These are phyloP conservation scores for Metarhizium robertsii DNA, from an alignment of 2,329 filamentous ascomycete species.

Conservation along the genomic window DNA sequence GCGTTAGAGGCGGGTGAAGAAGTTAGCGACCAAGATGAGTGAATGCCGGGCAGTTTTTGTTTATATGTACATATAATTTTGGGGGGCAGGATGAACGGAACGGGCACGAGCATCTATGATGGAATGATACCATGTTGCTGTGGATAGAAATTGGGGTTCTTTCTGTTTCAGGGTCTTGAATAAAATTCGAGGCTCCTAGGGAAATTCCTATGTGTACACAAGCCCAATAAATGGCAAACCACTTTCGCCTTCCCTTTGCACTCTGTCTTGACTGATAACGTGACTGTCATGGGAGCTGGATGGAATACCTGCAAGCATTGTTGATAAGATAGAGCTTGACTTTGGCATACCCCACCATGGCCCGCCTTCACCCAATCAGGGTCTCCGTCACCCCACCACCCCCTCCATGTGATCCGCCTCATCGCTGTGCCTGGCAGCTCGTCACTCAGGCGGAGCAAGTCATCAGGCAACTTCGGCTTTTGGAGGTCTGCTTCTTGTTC, in stretches of 20 bases:
- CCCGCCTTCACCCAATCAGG: background rate
- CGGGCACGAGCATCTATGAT: background rate
- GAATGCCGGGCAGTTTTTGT: background rate
- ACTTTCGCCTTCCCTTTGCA: too few relatives aligned
- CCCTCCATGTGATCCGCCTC: constrained; percentile 21
- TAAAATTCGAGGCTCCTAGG: too few relatives aligned
- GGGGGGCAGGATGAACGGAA: background rate
- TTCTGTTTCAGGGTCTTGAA: background rate
- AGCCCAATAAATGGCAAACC: too few relatives aligned
- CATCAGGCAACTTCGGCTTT: constrained; percentile 5
- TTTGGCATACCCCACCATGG: background rate
- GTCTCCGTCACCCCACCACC: constrained; percentile 6
- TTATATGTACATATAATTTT: background rate
- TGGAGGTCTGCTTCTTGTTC: background rate
- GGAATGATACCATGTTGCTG: background rate
- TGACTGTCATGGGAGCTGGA: background rate
- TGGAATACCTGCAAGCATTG: background rate
- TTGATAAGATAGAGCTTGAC: background rate
- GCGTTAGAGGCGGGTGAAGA: constrained; percentile 42
- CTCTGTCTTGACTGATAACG: background rate
- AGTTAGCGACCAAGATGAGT: constrained; percentile 31
- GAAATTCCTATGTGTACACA: too few relatives aligned
- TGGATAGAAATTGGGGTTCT: background rate
- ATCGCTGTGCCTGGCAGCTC: constrained; percentile 8
- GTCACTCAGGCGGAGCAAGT: constrained; percentile 8